Evolutionary conservation across 2,329 filamentous ascomycete genomes (phyloP), one percentile per base, ranked within the genome.

Genomic region (Ceratocystis alfenasii): DNA sequence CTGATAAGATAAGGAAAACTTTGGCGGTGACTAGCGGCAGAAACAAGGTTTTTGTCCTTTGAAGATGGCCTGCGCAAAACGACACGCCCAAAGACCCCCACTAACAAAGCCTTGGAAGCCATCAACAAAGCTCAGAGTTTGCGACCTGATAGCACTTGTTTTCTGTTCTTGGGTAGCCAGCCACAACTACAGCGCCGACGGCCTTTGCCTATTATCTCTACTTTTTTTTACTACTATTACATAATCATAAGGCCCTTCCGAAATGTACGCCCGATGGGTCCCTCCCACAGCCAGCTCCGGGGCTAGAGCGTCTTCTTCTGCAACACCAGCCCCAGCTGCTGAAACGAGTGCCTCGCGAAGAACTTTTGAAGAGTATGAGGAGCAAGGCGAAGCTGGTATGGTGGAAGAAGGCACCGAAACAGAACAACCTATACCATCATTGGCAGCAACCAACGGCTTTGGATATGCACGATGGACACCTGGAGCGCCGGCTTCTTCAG

Each of bases 391-490:
- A 10, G 48, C 46, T 30, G 48, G 12, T n/a, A 53, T 30, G 2
- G 8, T 53, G 20, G 20, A 61, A 28, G 15, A 10, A 1, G 12
- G 44, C 20, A 15, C 2, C 28, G 53, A 30, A 2, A 22, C 46
- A 7, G 36, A 63, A 20, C 45, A 63, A 6, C 7, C 30, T 6
- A 46, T 22, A 15, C 46, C 33, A 41, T 46, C 36, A 33, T 36
- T 67, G 10, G 48, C 63, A 5, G 48, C 50, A 8, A 65, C 59
- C n/a, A 67, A 67, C 46, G 66, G 66, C 55, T 68, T 68, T 62
- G 66, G 66, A 22, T 68, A 68, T 66, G 61, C 64, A 10, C 64
- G 66, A 22, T 68, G 64, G 64, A 68, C 66, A 28, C 66, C 66
- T n/a, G 64, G 30, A 20, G 64, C 60, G 6, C 25, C 61, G 28